Conservation (phyloP, 2,329 filamentous ascomycete genomes). For the Colletotrichum tanaceti region DNA sequence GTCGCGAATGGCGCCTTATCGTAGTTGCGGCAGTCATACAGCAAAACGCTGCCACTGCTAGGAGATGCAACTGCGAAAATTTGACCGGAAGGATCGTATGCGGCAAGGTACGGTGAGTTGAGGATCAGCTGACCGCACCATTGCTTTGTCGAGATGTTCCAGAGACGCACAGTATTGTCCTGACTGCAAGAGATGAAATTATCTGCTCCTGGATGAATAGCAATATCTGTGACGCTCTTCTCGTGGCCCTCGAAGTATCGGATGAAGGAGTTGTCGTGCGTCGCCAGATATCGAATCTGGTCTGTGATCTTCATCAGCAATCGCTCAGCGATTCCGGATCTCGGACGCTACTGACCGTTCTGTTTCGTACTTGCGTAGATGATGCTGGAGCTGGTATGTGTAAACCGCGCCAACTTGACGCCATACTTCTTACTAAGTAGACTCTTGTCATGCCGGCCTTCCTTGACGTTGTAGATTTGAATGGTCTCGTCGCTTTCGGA, state of each 20-base stretch:
- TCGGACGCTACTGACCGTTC: constrained; percentile 72
- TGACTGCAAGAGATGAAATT: constrained; percentile 91
- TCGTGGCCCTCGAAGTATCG: constrained; percentile 96
- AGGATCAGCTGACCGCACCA: constrained; percentile 85
- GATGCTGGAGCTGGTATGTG: constrained; percentile 89
- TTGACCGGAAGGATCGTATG: constrained; percentile 91
- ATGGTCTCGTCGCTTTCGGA: constrained; percentile 95
- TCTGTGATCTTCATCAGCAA: constrained; percentile 29
- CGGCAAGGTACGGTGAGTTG: constrained; percentile 81
- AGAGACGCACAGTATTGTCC: constrained; percentile 91
- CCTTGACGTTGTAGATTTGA: constrained; percentile 93
- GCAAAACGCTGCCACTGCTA: constrained; percentile 79
- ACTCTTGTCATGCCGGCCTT: constrained; percentile 89
- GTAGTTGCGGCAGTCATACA: constrained; percentile 95
- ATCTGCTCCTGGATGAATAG: constrained; percentile 87
- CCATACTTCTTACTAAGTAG: constrained; percentile 97
- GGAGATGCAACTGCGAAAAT: constrained; percentile 93
- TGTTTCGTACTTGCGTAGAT: constrained; percentile 97
- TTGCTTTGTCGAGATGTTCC: constrained; percentile 86
- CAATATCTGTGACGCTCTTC: constrained; percentile 82
- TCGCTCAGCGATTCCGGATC: neutral
- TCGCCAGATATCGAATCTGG: constrained; percentile 82
- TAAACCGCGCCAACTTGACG: constrained; percentile 92
- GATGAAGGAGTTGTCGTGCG: constrained; percentile 95
- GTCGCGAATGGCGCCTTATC: constrained; percentile 89